Evolutionary conservation across 108 stramenopile genomes (phyloP).

Genomic region (Fragilariopsis cylindrus): DNA sequence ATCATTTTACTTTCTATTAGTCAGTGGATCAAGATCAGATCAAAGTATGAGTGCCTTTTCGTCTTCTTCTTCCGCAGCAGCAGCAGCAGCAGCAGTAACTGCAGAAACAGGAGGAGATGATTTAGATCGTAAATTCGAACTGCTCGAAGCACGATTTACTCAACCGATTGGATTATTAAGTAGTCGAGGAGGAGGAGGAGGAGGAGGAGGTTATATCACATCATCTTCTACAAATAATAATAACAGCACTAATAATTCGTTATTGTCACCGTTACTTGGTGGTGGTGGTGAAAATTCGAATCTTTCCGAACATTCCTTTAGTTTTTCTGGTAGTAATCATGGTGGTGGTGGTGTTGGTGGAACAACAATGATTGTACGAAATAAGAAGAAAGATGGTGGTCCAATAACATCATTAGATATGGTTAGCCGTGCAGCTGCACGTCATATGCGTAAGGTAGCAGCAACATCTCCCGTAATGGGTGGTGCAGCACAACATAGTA

Average conservation of each 20-base stretch:
- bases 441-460: conserved; percentile 48
- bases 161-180: conserved; percentile 16
- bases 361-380: conserved; percentile 3
- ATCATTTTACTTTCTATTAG: no score
- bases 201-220: neutral
- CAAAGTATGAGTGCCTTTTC: no score
- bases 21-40: no score
- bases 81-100: no score
- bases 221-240: neutral
- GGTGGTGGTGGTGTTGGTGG: neutral
- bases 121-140: conserved; percentile 48
- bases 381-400: neutral
- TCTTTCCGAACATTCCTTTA: conserved; percentile 27
- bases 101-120: no score
- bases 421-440: conserved; percentile 39
- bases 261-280: neutral
- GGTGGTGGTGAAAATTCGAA: neutral
- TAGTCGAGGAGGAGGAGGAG: neutral
- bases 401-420: conserved; percentile 29
- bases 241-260: neutral
- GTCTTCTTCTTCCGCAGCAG: no score
- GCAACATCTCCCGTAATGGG: conserved; percentile 22
- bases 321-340: conserved; percentile 24
- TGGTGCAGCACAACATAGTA: neutral
- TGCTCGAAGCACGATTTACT: conserved; percentile 57